A percentile compares a stretch with the other conserved stretches of the same genome.
These are phyloP conservation scores for Aspergillus neoniger DNA, from an alignment of 2,329 filamentous ascomycete genomes.

Conservation along the genomic window DNA sequence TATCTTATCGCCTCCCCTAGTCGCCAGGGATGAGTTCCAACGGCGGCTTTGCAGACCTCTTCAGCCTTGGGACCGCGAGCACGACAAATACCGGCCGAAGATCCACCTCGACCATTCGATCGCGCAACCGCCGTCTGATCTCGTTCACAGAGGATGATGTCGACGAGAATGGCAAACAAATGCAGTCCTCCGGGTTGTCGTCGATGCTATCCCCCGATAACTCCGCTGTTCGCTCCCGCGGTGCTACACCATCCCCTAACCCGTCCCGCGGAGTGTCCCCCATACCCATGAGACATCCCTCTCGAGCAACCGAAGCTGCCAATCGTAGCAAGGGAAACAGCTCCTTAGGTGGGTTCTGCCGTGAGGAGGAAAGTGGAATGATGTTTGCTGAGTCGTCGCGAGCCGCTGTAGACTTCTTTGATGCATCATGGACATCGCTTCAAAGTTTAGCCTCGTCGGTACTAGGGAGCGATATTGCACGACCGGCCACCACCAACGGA, in stretches of 20 bases:
- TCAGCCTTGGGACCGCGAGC: slow-evolving; percentile 36
- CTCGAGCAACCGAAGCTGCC: slow-evolving; percentile 32
- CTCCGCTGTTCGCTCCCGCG: slow-evolving; percentile 42
- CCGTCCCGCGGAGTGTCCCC: slow-evolving; percentile 41
- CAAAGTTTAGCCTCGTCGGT: slow-evolving; percentile 52
- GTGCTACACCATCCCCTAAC: slow-evolving; percentile 43
- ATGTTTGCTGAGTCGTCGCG: slow-evolving; percentile 29
- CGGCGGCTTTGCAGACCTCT: slow-evolving; percentile 38
- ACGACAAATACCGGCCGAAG: slow-evolving; percentile 34
- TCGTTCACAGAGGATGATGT: slow-evolving; percentile 44
- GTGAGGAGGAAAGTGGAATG: slow-evolving; percentile 25
- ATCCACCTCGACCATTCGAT: slow-evolving; percentile 44
- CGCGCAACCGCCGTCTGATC: slow-evolving; percentile 47
- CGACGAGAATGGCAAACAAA: slow-evolving; percentile 26
- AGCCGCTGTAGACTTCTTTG: slow-evolving; percentile 42
- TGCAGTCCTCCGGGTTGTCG: slow-evolving; percentile 30
- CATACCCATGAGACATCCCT: slow-evolving; percentile 41
- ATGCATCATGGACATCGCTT: slow-evolving; percentile 52
- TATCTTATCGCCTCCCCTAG: slow-evolving; percentile 15
- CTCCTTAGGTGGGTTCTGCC: slow-evolving; percentile 29
- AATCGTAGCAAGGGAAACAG: slow-evolving; percentile 26
- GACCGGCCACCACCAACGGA: slow-evolving; percentile 31
- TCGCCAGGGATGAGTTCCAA: slow-evolving; percentile 46
- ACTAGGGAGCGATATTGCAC: slow-evolving; percentile 43
- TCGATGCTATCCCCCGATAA: slow-evolving; percentile 31